Conservation (phyloP, 257 asterid genomes). For the Paraleonurus japonicus region DNA sequence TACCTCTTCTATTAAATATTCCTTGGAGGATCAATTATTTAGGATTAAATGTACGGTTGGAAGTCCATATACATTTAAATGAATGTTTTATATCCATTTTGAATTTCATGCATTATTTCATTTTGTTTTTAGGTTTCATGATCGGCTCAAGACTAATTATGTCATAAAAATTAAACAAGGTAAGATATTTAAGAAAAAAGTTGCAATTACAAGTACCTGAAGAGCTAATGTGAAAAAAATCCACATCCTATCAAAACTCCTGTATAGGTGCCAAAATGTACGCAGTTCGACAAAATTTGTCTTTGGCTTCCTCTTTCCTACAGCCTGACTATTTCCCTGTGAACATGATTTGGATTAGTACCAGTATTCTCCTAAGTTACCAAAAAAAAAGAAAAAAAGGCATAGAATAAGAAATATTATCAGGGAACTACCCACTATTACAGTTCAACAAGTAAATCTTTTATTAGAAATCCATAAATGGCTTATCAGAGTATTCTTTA, state of each 20-base stretch:
- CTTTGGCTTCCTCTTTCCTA: conserved; percentile 86
- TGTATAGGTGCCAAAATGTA: conserved; percentile 91
- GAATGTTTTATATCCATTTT: conserved; percentile 3
- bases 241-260: conserved; percentile 98
- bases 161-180: conserved; percentile 6
- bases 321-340: conserved; percentile 51
- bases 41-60: not conserved
- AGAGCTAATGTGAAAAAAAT: conserved; percentile 82
- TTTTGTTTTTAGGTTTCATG: not conserved
- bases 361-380: conserved; percentile 8
- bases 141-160: not conserved
- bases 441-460: not conserved
- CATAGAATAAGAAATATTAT: not conserved
- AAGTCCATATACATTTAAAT: not conserved
- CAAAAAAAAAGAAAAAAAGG: not conserved
- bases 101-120: not conserved
- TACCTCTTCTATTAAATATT: not conserved
- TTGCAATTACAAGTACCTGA: conserved; percentile 58
- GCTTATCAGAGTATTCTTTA: too few relatives aligned
- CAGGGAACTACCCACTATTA: conserved; percentile 5
- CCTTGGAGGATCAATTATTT: not conserved
- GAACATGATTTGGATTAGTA: conserved; percentile 26
- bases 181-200: not conserved
- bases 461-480: conserved; percentile 5
- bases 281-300: conserved; percentile 95